Conservation (phyloP, 805 yeast genomes). For the Yamadazyma phyllophila region DNA sequence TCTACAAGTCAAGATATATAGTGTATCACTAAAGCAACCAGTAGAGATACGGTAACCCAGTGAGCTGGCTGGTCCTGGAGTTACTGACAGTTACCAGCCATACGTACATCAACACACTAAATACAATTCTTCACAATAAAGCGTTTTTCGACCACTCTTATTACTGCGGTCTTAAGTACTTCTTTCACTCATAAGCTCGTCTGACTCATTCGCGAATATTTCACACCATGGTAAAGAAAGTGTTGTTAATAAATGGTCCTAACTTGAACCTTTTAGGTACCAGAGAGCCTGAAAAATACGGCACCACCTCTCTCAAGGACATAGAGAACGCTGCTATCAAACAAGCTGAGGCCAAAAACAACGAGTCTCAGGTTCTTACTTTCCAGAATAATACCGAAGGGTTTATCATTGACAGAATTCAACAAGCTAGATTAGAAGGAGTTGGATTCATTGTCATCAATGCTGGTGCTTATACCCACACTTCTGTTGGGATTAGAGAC, state of each 20-base stretch:
- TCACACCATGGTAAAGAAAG: constrained; percentile 36
- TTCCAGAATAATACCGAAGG: constrained; percentile 50
- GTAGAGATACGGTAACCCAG: no score
- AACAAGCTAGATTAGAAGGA: constrained; percentile 43
- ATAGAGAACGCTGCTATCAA: constrained; percentile 40
- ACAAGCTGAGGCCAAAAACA: constrained; percentile 28
- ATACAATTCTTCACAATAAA: no score
- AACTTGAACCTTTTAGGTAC: constrained; percentile 48
- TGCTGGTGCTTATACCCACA: constrained; percentile 54
- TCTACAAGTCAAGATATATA: no score
- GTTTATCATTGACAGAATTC: constrained; percentile 45
- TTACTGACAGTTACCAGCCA: no score
- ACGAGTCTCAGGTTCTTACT: constrained; percentile 29
- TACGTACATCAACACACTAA: no score
- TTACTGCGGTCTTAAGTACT: not conserved
- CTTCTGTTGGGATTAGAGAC: constrained; percentile 50
- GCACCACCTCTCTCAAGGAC: constrained; percentile 43
- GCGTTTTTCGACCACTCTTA: no score
- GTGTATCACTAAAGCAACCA: no score
- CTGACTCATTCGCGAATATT: constrained; percentile 1
- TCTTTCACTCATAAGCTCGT: not conserved
- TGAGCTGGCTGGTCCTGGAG: no score
- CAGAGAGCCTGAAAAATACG: constrained; percentile 51
- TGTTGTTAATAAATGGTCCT: constrained; percentile 50
- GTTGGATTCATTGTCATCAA: constrained; percentile 47